Base-by-base conservation (phyloP, 257 asterid species). In the Ilex asprella region DNA sequence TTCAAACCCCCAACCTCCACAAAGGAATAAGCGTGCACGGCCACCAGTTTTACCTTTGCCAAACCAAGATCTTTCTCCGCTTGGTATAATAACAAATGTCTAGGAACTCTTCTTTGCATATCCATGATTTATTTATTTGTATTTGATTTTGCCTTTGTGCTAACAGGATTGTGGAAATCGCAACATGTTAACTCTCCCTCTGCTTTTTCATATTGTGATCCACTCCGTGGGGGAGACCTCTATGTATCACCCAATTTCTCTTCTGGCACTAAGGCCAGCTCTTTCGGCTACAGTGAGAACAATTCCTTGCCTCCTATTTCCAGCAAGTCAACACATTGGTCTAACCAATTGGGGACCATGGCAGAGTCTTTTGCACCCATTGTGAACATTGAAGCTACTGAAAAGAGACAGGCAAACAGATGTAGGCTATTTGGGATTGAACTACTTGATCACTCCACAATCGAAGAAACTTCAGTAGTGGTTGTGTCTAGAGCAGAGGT, bases 381-480 rank as follows among this genome's bases (percentile, higher is more conserved):
- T 49, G 30, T 53, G 9, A 53, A 53, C 30, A 53, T 8, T 8
- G 57, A 53, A n/a, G 15, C 57, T 53, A 71, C 79, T 70, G 91
- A 83, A 66, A 92, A 81, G 79, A 85, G 86, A 76, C 96, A 66
- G 71, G 78, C 76, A 16, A 78, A 82, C 68, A 93, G 91, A 50
- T 88, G 73, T 78, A 81, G 91, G 76, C 78, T 92, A 56, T 89
- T 89, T 67, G 99, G 96, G 21, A 81, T 89, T 61, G 95, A 89
- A 78, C 77, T 88, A 70, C 70, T 76, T 67, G 84, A 82, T 65
- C 87, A 66, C 50, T 75, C 99, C 58, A 66, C 76, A 0, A 64
- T 70, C 52, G 88, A 83, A 49, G 93, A 83, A 62, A 52, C 81
- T 16, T 70, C 86, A 64, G 73, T 58, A 7, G 72, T 71, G 21